Conservation (phyloP, 768 basidiomycete species). For the Psilocybe cubensis region DNA sequence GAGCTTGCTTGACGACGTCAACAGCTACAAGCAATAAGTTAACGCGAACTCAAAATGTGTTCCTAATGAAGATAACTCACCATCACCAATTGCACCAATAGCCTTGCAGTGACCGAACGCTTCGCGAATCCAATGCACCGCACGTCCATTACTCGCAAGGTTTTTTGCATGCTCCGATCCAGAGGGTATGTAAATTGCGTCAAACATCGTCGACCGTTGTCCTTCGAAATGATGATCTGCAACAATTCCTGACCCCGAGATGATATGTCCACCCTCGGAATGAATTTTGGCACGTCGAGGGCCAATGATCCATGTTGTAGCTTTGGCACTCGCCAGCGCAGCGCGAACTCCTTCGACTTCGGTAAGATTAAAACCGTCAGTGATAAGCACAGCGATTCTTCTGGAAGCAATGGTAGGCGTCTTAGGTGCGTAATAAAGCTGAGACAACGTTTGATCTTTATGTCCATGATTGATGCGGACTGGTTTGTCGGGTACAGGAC, state of each 20-base stretch:
- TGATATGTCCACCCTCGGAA: conserved; percentile 29
- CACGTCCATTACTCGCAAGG: conserved; percentile 65
- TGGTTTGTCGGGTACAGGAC: conserved; percentile 55
- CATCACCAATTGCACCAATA: conserved; percentile 77
- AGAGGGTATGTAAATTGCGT: conserved; percentile 79
- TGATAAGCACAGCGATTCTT: conserved; percentile 75
- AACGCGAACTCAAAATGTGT: neutral
- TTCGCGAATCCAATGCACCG: conserved; percentile 83
- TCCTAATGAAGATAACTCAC: conserved; percentile 30
- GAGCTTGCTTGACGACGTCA: conserved; percentile 47
- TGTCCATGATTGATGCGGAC: conserved; percentile 60
- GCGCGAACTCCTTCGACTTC: conserved; percentile 64
- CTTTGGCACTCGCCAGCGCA: conserved; percentile 52
- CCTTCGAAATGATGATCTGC: conserved; percentile 78
- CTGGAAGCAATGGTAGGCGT: conserved; percentile 64
- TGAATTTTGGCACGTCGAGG: conserved; percentile 62
- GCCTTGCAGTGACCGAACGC: conserved; percentile 87
- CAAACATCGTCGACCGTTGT: conserved; percentile 83
- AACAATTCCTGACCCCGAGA: conserved; percentile 37
- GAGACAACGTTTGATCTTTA: conserved; percentile 59
- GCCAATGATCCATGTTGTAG: conserved; percentile 69
- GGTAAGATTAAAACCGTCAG: conserved; percentile 70
- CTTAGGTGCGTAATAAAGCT: conserved; percentile 56
- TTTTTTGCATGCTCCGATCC: conserved; percentile 63
- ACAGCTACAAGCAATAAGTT: conserved; percentile 39